Percentiles rank a stretch among this genome's conserved stretches.
phyloP scores from a whole-genome alignment of 2,329 filamentous ascomycete species.

The Fusarium sp. region DNA sequence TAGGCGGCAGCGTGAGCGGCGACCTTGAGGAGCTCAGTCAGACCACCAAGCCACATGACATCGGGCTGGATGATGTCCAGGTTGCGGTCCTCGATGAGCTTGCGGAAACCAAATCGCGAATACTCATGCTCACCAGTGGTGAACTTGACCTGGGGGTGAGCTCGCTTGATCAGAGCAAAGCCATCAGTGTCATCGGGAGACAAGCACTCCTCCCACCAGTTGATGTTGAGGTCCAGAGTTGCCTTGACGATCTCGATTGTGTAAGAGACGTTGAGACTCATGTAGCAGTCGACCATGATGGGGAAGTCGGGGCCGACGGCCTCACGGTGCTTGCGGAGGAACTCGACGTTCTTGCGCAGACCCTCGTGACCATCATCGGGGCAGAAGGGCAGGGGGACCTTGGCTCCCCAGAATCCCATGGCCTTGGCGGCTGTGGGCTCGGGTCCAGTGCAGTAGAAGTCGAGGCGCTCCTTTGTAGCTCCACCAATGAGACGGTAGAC shows the following conservation, averaged over 20 bases:
- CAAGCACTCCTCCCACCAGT: constrained; percentile 98
- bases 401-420: constrained; percentile 92
- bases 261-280: constrained; percentile 93
- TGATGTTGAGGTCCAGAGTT: constrained; percentile 85
- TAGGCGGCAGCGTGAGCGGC: constrained; percentile 91
- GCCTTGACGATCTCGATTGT: constrained; percentile 91
- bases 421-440: constrained; percentile 82
- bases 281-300: constrained; percentile 96
- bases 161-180: constrained; percentile 88
- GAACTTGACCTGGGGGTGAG: constrained; percentile 91
- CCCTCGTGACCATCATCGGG: constrained; percentile 87
- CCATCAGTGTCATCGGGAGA: constrained; percentile 93
- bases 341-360: constrained; percentile 89
- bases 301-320: constrained; percentile 90
- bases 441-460: constrained; percentile 96
- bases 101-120: constrained; percentile 93
- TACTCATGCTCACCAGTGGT: constrained; percentile 97
- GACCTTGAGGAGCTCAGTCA: constrained; percentile 93
- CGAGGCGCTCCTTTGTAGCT: constrained; percentile 82
- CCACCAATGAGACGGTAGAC: constrained; percentile 96
- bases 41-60: constrained; percentile 95
- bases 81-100: constrained; percentile 91
- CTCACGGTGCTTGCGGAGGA: constrained; percentile 85
- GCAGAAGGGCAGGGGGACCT: constrained; percentile 90
- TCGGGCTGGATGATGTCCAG: constrained; percentile 95